Evolutionary conservation across 345 rosid species (phyloP), one percentile per base, ranked within the genome.

Genomic region (Boechera stricta): DNA sequence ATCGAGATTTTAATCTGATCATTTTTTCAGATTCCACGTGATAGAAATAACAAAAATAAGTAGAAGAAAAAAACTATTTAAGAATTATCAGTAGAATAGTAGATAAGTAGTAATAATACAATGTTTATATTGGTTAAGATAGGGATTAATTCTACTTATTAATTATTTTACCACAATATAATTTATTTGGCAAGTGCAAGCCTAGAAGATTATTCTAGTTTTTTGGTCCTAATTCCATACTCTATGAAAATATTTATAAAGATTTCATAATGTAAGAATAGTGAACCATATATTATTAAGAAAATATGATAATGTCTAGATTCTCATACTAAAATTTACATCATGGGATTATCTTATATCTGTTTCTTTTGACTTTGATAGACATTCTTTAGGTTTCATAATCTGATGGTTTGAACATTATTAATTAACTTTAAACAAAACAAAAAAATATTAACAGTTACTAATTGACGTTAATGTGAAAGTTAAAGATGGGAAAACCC

Each of bases 1-100:
- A 64, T 55, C 45, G 70, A 42, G 35, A 64, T 41, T 63, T 74
- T 74, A 54, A 33, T 64, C 38, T 32, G 15, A 41, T 54, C 5
- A 54, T 10, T 8, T 31, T 8, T 35, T 41, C 6, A 42, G 45
- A 35, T 44, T 35, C 15, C 59, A 74, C 39, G 39, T 73, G 62
- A 63, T 49, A 1, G 1, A 29, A 16, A 55, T 52, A 21, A 35
- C 1, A 24, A 53, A 35, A 24, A 8, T 49, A 48, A n/a, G 21
- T 28, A 5, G 3, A 42, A 56, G 7, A 1, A 70, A 32, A 21
- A 44, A 28, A 28, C 29, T 31, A 0, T 21, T 16, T 31, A 28
- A 41, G 39, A 38, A 10, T 55, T 55, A 55, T n/a, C 29, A 38
- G 29, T 2, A 21, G 24, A 21, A 21, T 21, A 21, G 24, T 21